A percentile compares a stretch with the other conserved stretches of the same genome.
Evolutionary conservation across 1,284 basidiomycete species (phyloP).

Genomic region (Tilletia horrida): DNA sequence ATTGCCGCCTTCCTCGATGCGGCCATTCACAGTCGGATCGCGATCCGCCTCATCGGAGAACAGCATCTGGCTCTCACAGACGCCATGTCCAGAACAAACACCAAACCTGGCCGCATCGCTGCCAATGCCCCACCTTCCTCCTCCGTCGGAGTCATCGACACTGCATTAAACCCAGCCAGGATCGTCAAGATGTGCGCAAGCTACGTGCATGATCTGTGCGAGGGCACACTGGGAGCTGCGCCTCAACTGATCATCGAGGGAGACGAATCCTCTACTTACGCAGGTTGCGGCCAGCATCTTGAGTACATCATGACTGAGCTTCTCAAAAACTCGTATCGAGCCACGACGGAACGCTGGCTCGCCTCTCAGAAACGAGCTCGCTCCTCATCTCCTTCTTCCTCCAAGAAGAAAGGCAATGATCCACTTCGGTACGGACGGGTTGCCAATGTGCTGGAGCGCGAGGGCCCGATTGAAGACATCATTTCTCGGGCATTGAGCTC

Average conservation of each 20-base stretch:
- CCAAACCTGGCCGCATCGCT: background rate
- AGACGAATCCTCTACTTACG: conserved; percentile 54
- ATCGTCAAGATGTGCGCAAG: conserved; percentile 58
- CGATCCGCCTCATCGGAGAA: conserved; percentile 82
- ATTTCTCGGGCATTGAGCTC: background rate
- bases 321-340: conserved; percentile 81
- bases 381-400: conserved; percentile 21
- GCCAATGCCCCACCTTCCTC: conserved; percentile 28
- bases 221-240: conserved; percentile 74
- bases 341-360: conserved; percentile 59
- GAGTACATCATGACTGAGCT: conserved; percentile 70
- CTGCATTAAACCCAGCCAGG: conserved; percentile 52
- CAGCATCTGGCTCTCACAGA: conserved; percentile 74
- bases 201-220: conserved; percentile 76
- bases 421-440: background rate
- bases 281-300: conserved; percentile 81
- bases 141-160: conserved; percentile 49
- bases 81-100: background rate
- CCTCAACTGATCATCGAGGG: conserved; percentile 57
- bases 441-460: conserved; percentile 8
- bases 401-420: background rate
- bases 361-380: background rate
- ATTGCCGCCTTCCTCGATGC: conserved; percentile 76
- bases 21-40: conserved; percentile 79
- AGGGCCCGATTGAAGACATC: background rate